phyloP scores from a whole-genome alignment of 495 filamentous ascomycete species.

The Neurospora sp. region DNA sequence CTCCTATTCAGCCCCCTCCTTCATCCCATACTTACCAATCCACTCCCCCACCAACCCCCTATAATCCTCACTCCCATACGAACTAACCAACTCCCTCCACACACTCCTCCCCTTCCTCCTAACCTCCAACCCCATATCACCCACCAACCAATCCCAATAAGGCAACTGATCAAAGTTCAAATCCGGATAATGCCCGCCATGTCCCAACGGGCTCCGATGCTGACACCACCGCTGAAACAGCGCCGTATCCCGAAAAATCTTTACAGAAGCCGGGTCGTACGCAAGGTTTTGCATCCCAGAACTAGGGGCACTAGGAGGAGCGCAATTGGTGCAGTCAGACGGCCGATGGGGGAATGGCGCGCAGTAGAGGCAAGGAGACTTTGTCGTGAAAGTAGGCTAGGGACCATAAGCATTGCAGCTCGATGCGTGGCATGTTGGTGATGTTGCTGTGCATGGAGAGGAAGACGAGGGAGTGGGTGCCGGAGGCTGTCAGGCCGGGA shows the following conservation, averaged over 20 bases:
- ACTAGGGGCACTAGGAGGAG: not conserved
- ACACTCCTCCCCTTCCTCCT: constrained; percentile 7
- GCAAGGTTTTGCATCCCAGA: not conserved
- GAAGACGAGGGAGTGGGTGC: constrained; percentile 44
- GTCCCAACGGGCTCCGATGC: constrained; percentile 47
- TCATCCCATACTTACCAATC: constrained; percentile 8
- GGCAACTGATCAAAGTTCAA: constrained; percentile 56
- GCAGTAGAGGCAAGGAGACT: not conserved
- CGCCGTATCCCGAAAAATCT: constrained; percentile 33
- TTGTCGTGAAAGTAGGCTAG: constrained; percentile 33
- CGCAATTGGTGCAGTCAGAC: not conserved
- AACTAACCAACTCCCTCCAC: constrained; percentile 31
- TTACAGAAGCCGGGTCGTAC: not conserved
- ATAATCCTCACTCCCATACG: constrained; percentile 44
- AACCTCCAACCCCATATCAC: constrained; percentile 42
- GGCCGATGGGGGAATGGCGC: not conserved
- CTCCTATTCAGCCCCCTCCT: not conserved
- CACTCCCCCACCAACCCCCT: constrained; percentile 45
- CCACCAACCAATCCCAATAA: constrained; percentile 54
- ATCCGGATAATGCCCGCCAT: constrained; percentile 48
- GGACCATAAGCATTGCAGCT: constrained; percentile 20
- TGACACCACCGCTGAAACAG: constrained; percentile 49
- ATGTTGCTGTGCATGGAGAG: constrained; percentile 53
- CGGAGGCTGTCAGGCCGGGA: constrained; percentile 18
- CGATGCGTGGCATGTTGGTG: constrained; percentile 29